Conservation (phyloP, 306 rosid species). For the Acmispon strigosus region DNA sequence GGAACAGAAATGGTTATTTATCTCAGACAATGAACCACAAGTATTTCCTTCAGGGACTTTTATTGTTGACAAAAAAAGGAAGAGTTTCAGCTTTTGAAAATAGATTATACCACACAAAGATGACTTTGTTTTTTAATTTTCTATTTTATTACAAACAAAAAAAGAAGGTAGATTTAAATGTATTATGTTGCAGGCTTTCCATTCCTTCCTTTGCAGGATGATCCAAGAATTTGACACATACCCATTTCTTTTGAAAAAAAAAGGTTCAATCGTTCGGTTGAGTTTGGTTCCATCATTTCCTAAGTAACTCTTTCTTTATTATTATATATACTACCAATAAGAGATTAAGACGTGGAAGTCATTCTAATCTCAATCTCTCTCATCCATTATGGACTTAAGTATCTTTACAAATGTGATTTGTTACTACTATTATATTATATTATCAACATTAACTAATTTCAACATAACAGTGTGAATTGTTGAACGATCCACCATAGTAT, state of each 20-base stretch:
- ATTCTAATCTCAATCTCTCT: slow-evolving; percentile 25
- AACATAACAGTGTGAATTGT: too few species aligned
- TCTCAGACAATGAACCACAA: background rate
- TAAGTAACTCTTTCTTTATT: background rate
- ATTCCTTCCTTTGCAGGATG: background rate
- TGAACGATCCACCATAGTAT: background rate
- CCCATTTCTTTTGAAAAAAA: background rate
- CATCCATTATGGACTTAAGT: slow-evolving; percentile 25
- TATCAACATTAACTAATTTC: too few species aligned
- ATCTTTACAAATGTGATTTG: slow-evolving; percentile 7
- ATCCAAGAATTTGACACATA: slow-evolving; percentile 21
- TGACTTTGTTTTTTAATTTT: background rate
- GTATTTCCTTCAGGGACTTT: background rate
- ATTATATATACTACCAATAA: slow-evolving; percentile 9
- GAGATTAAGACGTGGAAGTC: slow-evolving; percentile 35
- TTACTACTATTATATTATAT: too few species aligned
- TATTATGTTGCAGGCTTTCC: background rate
- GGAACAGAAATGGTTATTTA: slow-evolving; percentile 18
- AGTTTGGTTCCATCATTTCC: slow-evolving; percentile 20
- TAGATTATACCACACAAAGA: slow-evolving; percentile 1
- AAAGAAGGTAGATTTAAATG: slow-evolving; percentile 9
- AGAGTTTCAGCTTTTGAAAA: slow-evolving; percentile 15
- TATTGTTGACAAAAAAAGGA: background rate
- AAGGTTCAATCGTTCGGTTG: background rate
- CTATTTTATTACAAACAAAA: background rate